These are phyloP conservation scores for Elymus sibiricus DNA, from an alignment of 176 grass and related monocot genomes.

Conservation along the genomic window DNA sequence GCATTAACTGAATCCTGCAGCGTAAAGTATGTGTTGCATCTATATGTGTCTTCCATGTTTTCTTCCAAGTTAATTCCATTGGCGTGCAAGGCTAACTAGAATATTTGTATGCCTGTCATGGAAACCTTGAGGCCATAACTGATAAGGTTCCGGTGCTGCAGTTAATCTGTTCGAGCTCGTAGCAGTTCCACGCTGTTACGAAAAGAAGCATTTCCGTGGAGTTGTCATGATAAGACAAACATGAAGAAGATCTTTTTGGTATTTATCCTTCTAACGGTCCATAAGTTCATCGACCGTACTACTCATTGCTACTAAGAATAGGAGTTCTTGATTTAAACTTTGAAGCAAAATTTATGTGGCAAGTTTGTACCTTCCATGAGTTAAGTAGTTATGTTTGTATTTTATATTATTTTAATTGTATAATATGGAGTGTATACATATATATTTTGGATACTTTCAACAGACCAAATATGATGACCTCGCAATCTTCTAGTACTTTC, in stretches of 20 bases:
- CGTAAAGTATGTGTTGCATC: slow-evolving; percentile 44
- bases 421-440: no score
- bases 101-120: no score
- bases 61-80: background rate
- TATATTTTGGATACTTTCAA: no score
- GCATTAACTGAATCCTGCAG: slow-evolving; percentile 73
- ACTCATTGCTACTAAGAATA: background rate
- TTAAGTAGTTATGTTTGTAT: slow-evolving; percentile 12
- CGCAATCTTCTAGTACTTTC: no score
- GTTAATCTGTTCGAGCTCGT: no score
- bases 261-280: background rate
- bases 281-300: background rate
- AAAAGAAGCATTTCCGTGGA: no score
- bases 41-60: background rate
- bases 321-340: slow-evolving; percentile 1
- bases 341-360: background rate
- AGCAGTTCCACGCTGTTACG: no score
- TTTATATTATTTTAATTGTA: background rate
- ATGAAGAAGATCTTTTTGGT: background rate
- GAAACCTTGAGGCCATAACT: no score
- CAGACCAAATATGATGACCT: no score
- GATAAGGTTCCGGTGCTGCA: no score
- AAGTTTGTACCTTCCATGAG: slow-evolving; percentile 12
- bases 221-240: background rate
- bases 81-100: no score